phyloP scores from a whole-genome alignment of 2,329 filamentous ascomycete genomes.

The Proliferodiscus dingleyae region DNA sequence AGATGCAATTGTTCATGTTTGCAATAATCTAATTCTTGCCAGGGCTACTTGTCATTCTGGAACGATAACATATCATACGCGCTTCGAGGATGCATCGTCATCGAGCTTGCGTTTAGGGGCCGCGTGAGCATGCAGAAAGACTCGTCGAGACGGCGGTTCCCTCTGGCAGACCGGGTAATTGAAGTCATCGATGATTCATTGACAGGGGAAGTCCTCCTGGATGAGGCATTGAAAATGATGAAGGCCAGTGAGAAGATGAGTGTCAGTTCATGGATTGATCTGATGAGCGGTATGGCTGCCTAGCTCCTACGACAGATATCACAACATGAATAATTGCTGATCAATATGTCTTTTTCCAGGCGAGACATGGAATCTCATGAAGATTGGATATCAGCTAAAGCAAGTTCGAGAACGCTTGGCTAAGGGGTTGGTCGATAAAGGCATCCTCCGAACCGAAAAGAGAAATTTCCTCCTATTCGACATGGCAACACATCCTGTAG shows the following conservation, averaged over 20 bases:
- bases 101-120: slow-evolving; percentile 92
- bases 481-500: slow-evolving; percentile 98
- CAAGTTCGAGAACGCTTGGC: slow-evolving; percentile 96
- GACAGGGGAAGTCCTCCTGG: slow-evolving; percentile 92
- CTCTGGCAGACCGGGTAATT: slow-evolving; percentile 86
- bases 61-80: slow-evolving; percentile 99
- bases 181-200: slow-evolving; percentile 96
- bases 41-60: slow-evolving; percentile 99
- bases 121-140: slow-evolving; percentile 99
- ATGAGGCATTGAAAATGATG: slow-evolving; percentile 99
- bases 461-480: slow-evolving; percentile 99
- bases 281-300: slow-evolving; percentile 76
- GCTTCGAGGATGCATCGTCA: slow-evolving; percentile 93
- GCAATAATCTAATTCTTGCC: slow-evolving; percentile 17
- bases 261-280: slow-evolving; percentile 96
- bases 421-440: slow-evolving; percentile 97
- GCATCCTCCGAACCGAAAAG: slow-evolving; percentile 96
- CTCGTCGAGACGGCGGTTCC: slow-evolving; percentile 83
- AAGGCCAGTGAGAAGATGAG: slow-evolving; percentile 99
- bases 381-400: slow-evolving; percentile 99
- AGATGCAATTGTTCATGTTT: slow-evolving; percentile 6
- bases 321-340: slow-evolving; percentile 11
- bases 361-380: slow-evolving; percentile 99
- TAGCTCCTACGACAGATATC: not conserved
- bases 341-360: slow-evolving; percentile 47